phyloP scores from a whole-genome alignment of 2,329 filamentous ascomycete genomes.

The Fusarium albosuccineum region DNA sequence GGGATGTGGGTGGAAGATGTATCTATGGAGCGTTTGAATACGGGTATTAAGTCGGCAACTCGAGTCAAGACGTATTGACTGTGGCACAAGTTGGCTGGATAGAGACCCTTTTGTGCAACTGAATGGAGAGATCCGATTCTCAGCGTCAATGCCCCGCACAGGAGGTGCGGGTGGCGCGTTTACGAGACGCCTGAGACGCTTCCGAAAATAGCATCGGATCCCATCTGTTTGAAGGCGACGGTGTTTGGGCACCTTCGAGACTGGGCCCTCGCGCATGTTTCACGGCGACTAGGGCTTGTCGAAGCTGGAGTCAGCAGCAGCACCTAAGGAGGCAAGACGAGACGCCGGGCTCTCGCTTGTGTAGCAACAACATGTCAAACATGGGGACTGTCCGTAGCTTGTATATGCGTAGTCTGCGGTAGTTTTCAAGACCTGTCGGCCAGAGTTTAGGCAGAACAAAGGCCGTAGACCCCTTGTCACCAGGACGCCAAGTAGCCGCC shows the following conservation, averaged over 20 bases:
- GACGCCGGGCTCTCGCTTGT: not conserved
- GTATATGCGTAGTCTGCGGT: not conserved
- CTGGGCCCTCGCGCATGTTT: constrained; percentile 41
- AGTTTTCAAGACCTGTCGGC: not conserved
- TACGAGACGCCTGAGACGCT: constrained; percentile 43
- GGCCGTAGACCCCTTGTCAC: not conserved
- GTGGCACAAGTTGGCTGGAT: not conserved
- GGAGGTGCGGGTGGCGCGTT: constrained; percentile 36
- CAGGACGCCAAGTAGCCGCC: constrained; percentile 17
- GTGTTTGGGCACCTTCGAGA: constrained; percentile 30
- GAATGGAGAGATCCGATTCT: not conserved
- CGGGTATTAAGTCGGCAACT: constrained; percentile 14
- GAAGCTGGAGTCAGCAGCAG: not conserved
- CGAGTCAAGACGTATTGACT: not conserved
- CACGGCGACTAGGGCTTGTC: constrained; percentile 36
- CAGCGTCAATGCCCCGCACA: constrained; percentile 8
- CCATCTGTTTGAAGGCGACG: constrained; percentile 34
- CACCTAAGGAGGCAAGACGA: not conserved
- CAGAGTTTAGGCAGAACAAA: not conserved
- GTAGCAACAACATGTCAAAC: not conserved
- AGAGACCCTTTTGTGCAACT: not conserved
- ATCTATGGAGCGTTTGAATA: constrained; percentile 23
- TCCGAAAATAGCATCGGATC: constrained; percentile 41
- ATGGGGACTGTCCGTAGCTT: constrained; percentile 6
- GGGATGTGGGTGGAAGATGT: constrained; percentile 31